These are phyloP conservation scores for Penicillium hordei DNA, from an alignment of 2,329 filamentous ascomycete species.

Conservation along the genomic window DNA sequence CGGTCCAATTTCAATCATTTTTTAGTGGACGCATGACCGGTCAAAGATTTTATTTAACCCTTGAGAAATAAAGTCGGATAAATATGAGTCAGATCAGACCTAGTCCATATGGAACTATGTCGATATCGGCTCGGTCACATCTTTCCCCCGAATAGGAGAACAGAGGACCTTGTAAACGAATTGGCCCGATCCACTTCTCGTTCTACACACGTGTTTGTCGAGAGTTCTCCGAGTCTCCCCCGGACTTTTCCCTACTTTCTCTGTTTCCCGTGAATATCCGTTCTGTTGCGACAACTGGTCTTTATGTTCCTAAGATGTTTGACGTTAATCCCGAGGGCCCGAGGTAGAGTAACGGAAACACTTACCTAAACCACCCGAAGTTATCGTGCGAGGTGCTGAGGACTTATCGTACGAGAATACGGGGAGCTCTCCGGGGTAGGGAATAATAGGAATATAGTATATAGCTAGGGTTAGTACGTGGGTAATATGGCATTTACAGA, in stretches of 20 bases:
- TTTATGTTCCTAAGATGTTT: background rate
- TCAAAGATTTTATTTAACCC: background rate
- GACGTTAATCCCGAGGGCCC: slow-evolving; percentile 17
- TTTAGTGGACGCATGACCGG: slow-evolving; percentile 20
- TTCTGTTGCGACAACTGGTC: background rate
- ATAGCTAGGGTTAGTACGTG: background rate
- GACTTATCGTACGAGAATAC: slow-evolving; percentile 15
- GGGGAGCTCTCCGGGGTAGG: slow-evolving; percentile 5
- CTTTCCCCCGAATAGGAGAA: slow-evolving; percentile 14
- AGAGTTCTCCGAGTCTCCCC: slow-evolving; percentile 28
- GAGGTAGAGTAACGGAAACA: slow-evolving; percentile 17
- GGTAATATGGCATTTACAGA: background rate
- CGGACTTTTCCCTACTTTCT: slow-evolving; percentile 11
- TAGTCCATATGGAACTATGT: no score
- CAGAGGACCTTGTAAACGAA: background rate
- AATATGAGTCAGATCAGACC: background rate
- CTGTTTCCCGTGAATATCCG: slow-evolving; percentile 25
- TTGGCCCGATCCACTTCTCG: slow-evolving; percentile 1
- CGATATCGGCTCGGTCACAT: slow-evolving; percentile 1
- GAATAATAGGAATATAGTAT: background rate
- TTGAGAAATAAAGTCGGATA: background rate
- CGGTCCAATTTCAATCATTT: background rate
- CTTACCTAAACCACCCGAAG: slow-evolving; percentile 25
- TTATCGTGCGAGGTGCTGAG: no score
- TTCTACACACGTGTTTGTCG: slow-evolving; percentile 10